Conservation (phyloP, 2,329 filamentous ascomycete species). For the Fonsecaea erecta region DNA sequence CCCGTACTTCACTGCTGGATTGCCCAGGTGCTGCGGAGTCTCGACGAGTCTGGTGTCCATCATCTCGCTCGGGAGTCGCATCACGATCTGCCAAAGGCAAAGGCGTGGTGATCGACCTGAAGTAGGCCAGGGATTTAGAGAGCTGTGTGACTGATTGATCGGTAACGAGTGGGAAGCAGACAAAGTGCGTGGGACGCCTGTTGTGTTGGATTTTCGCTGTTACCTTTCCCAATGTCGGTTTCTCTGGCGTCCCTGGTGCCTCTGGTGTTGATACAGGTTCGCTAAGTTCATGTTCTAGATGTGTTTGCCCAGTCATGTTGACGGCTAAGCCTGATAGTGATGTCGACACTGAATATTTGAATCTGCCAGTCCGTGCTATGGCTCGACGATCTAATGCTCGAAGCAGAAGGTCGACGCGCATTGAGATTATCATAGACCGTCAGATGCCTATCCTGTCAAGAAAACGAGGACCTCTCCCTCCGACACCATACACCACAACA, state of each 20-base stretch:
- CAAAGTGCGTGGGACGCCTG: conserved; percentile 51
- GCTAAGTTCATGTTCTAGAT: neutral
- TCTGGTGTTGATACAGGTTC: neutral
- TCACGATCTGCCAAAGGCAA: neutral
- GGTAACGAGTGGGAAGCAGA: conserved; percentile 66
- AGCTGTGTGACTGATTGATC: conserved; percentile 66
- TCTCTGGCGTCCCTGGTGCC: neutral
- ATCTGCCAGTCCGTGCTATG: neutral
- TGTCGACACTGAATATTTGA: neutral
- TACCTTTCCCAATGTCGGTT: neutral
- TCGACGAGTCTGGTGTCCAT: neutral
- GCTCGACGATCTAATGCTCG: neutral
- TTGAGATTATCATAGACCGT: neutral
- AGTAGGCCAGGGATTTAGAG: conserved; percentile 63
- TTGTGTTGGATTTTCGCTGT: neutral
- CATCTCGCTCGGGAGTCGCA: neutral
- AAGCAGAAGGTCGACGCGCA: neutral
- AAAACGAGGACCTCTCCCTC: neutral
- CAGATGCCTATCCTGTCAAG: neutral
- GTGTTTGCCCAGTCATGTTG: neutral
- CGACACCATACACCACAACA: neutral
- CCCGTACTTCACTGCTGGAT: neutral
- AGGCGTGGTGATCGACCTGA: conserved; percentile 57
- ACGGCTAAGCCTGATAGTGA: neutral
- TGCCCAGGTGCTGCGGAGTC: neutral